Base-by-base conservation (phyloP, 352 stramenopile species). In the Phytopythium helicoides region DNA sequence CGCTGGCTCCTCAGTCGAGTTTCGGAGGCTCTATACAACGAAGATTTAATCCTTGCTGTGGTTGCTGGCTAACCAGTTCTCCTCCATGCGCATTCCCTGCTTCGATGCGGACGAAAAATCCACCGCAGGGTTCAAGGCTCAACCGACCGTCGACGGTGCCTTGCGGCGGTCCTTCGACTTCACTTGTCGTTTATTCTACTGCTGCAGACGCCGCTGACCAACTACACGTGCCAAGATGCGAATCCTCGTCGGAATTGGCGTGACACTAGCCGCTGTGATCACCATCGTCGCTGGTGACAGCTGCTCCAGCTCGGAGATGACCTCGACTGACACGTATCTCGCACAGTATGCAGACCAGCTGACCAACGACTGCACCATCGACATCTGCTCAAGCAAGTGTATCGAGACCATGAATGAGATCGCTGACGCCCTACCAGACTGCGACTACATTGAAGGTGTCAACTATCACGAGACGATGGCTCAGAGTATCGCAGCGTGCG, bases 381-480 rank as follows among this genome's bases (percentile, higher is more conserved):
- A 45, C 14, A 22, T 25, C 4, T 47, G 40, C 40, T 25, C 40
- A 21, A 25, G 28, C 21, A 3, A 22, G 40, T 47, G 40, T 16
- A 16, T 47, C 22, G 14, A 18, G 8, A 26, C 21, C 40, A 34
- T 47, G 40, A 33, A 22, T 11, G 40, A 18, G 11, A 22, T 47
- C 6, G 10, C 19, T 2, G n/a, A 19, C 40, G 21, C 12, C 7
- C 40, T 47, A 14, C 40, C 40, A 0, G 40, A 47, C 21, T 47
- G 40, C 21, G 21, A 16, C 10, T 47, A 47, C 40, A n/a, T 11
- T 12, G 19, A 25, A 8, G 21, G 21, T 3, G 11, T 47, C 40
- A 47, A 47, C 21, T 47, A 47, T 11, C 28, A 47, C 40, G 40
- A 47, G 40, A 33, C 21, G 7, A 34, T 28, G 21, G 19, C 18